phyloP scores from a whole-genome alignment of 352 stramenopile genomes.

The Phytophthora fragariaefolia region DNA sequence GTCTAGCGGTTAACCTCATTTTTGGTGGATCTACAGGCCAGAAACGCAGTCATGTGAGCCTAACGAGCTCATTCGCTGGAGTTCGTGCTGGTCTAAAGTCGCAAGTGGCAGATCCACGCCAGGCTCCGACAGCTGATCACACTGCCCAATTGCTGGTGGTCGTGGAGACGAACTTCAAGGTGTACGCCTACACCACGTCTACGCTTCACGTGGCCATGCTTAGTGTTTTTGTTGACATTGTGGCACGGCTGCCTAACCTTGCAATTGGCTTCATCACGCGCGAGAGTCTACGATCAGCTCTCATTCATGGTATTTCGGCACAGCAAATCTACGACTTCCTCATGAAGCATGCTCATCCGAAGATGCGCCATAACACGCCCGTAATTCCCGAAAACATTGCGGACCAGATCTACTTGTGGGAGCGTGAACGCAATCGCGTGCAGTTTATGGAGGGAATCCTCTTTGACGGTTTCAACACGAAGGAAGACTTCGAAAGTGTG shows the following conservation, averaged over 20 bases:
- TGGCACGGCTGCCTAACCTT: slow-evolving; percentile 89
- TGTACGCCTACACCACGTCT: slow-evolving; percentile 91
- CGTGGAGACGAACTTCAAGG: slow-evolving; percentile 84
- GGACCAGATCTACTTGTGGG: slow-evolving; percentile 93
- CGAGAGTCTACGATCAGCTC: slow-evolving; percentile 87
- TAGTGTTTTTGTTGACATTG: slow-evolving; percentile 91
- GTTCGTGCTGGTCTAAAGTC: slow-evolving; percentile 52
- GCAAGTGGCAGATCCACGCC: slow-evolving; percentile 45
- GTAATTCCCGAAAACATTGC: slow-evolving; percentile 91
- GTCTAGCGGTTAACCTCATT: slow-evolving; percentile 90
- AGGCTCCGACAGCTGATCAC: slow-evolving; percentile 41
- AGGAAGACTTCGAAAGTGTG: slow-evolving; percentile 87
- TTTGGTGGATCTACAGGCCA: slow-evolving; percentile 81
- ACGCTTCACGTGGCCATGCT: slow-evolving; percentile 94
- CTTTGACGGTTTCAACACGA: slow-evolving; percentile 88
- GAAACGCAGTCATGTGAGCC: slow-evolving; percentile 54
- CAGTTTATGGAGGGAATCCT: slow-evolving; percentile 83
- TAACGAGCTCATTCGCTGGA: slow-evolving; percentile 57
- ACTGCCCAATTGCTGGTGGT: slow-evolving; percentile 40
- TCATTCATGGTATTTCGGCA: slow-evolving; percentile 91
- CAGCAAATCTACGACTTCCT: slow-evolving; percentile 94
- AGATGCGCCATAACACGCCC: slow-evolving; percentile 74
- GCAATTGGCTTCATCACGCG: slow-evolving; percentile 93
- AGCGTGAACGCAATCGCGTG: slow-evolving; percentile 91
- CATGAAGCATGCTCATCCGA: slow-evolving; percentile 88